A percentile compares a stretch with the other conserved stretches of the same genome.
phyloP scores from a whole-genome alignment of 352 stramenopile genomes.

The Thalassiosira exigua region DNA sequence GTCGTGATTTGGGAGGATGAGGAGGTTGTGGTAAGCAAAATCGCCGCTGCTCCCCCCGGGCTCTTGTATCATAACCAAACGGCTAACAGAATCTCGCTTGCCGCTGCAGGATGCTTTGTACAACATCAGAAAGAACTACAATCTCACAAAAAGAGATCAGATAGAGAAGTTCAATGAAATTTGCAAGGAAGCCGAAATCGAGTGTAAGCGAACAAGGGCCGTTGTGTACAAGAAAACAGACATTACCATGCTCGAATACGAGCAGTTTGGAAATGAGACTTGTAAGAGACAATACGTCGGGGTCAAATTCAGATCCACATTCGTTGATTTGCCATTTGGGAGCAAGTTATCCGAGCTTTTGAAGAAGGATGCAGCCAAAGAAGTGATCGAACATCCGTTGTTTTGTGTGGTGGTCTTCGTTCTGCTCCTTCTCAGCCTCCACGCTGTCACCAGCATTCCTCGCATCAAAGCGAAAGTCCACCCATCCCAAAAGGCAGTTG shows the following conservation, averaged over 20 bases:
- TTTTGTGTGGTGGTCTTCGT: slow-evolving; percentile 51
- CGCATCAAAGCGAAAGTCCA: slow-evolving; percentile 38
- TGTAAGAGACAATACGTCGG: slow-evolving; percentile 63
- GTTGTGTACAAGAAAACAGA: slow-evolving; percentile 56
- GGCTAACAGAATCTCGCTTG: too few species aligned
- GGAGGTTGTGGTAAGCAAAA: slow-evolving; percentile 64
- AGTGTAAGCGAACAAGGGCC: slow-evolving; percentile 48
- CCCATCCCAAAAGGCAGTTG: slow-evolving; percentile 28
- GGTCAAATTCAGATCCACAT: slow-evolving; percentile 54
- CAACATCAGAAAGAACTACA: slow-evolving; percentile 42
- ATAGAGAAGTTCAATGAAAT: slow-evolving; percentile 59
- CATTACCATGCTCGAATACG: slow-evolving; percentile 65
- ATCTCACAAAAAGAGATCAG: slow-evolving; percentile 56
- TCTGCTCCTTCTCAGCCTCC: slow-evolving; percentile 30
- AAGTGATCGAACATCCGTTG: slow-evolving; percentile 55
- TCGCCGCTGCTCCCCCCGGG: too few species aligned
- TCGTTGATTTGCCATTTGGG: slow-evolving; percentile 53
- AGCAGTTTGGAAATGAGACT: slow-evolving; percentile 68
- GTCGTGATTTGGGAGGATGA: slow-evolving; percentile 62
- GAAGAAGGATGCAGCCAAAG: slow-evolving; percentile 40
- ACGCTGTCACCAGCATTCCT: slow-evolving; percentile 26
- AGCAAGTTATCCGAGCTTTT: slow-evolving; percentile 36
- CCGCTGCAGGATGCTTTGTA: slow-evolving; percentile 70
- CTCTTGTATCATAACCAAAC: too few species aligned
- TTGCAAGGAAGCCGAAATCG: slow-evolving; percentile 56